phyloP scores from a whole-genome alignment of 2,329 filamentous ascomycete species.

The Beauveria medogensis region DNA sequence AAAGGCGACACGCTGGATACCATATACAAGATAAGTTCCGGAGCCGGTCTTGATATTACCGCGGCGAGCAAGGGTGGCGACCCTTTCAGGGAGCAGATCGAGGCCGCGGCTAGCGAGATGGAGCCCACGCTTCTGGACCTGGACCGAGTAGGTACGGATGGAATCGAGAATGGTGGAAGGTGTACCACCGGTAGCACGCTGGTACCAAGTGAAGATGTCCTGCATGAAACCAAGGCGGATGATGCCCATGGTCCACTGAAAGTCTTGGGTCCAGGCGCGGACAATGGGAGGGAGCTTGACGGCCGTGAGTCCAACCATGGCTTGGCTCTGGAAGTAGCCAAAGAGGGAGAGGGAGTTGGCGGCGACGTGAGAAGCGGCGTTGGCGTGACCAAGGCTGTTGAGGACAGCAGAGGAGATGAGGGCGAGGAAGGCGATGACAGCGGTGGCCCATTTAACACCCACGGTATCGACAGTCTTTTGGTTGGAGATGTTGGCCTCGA shows the following conservation, averaged over 20 bases:
- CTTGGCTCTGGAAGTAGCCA: conserved; percentile 88
- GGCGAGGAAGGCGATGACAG: conserved; percentile 77
- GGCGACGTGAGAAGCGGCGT: conserved; percentile 89
- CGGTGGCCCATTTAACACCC: conserved; percentile 83
- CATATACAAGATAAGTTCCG: conserved; percentile 58
- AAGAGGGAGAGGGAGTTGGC: conserved; percentile 92
- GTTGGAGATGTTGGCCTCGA: conserved; percentile 83
- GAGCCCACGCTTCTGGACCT: conserved; percentile 60
- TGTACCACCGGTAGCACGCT: conserved; percentile 81
- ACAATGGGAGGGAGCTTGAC: conserved; percentile 82
- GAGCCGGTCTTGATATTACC: conserved; percentile 44
- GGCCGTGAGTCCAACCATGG: conserved; percentile 78
- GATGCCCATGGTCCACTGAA: conserved; percentile 97
- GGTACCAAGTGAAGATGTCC: conserved; percentile 87
- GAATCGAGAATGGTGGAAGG: conserved; percentile 72
- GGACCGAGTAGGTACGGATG: conserved; percentile 68
- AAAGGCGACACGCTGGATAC: conserved; percentile 87
- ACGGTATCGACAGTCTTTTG: conserved; percentile 85
- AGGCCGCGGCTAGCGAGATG: conserved; percentile 42
- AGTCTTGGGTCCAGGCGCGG: conserved; percentile 90
- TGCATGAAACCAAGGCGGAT: conserved; percentile 84
- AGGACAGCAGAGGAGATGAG: conserved; percentile 80
- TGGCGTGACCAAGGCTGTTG: conserved; percentile 84
- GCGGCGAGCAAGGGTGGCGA: conserved; percentile 42
- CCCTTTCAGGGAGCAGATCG: conserved; percentile 40